These are phyloP conservation scores for Pestalotiopsis sp. DNA, from an alignment of 2,329 filamentous ascomycete species.

Conservation along the genomic window DNA sequence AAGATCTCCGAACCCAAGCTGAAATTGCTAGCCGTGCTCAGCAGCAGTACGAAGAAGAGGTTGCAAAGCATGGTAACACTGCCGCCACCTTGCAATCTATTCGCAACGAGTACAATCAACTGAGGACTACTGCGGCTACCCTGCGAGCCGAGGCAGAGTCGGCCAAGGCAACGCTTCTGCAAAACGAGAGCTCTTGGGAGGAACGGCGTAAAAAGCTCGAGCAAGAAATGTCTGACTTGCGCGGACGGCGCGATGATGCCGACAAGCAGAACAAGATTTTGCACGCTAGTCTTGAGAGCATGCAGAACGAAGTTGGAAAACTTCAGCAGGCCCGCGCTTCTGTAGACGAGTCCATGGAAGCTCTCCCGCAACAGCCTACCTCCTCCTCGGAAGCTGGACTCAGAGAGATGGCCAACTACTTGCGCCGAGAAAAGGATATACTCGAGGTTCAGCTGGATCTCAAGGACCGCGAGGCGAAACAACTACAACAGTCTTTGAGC, in stretches of 20 bases:
- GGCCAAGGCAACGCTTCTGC: conserved; percentile 74
- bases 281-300: conserved; percentile 83
- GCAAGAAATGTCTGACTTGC: conserved; percentile 79
- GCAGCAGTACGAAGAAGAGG: conserved; percentile 91
- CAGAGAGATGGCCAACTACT: conserved; percentile 87
- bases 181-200: conserved; percentile 86
- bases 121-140: conserved; percentile 78
- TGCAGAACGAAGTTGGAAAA: conserved; percentile 76
- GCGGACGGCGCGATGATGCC: conserved; percentile 78
- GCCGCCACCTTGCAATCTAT: conserved; percentile 80
- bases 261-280: conserved; percentile 89
- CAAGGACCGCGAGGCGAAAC: conserved; percentile 83
- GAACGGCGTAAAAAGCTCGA: conserved; percentile 81
- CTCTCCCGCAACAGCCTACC: conserved; percentile 51
- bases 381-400: conserved; percentile 72
- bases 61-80: conserved; percentile 95
- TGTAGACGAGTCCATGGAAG: conserved; percentile 54
- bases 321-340: conserved; percentile 75
- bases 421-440: conserved; percentile 96
- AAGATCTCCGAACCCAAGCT: conserved; percentile 90
- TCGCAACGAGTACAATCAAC: conserved; percentile 77
- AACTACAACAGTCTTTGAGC: conserved; percentile 86
- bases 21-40: conserved; percentile 93
- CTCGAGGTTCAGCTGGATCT: conserved; percentile 95
- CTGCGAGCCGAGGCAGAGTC: conserved; percentile 83